Base-by-base conservation (phyloP, 1,284 basidiomycete species). In the Sporisorium exsertum region DNA sequence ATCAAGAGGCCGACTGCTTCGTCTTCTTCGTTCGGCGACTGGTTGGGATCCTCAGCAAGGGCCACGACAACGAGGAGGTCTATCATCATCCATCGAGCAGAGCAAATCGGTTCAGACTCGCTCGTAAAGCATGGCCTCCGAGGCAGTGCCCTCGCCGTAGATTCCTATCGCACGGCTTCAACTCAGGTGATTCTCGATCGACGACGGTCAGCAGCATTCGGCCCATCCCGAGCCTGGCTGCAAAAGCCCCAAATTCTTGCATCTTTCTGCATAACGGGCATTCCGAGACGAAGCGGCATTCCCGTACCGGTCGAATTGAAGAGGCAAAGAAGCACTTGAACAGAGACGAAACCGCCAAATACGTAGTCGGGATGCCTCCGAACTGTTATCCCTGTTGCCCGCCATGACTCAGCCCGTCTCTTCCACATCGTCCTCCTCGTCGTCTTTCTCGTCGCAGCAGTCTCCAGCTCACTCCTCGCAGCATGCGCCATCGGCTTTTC, bases 351-450 rank as follows among this genome's bases (percentile, higher is more conserved):
- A n/a, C n/a, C n/a, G n/a, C 43, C 20, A 45, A 12, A 46, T n/a
- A 32, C 16, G 10, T 53, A 13, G 33, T 57, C 63, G 63, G 63
- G 43, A 72, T 72, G 69, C 24, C 26, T 66, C 55, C 59, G 59
- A 62, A 26, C 12, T 18, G 6, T 22, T 8, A 13, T 47, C 32
- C 43, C 33, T 52, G 16, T 45, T 66, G 56, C 40, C 57, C 59
- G 56, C 32, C 51, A 72, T 72, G 69, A 65, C 51, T 58, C 55
- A 52, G 37, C 52, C 63, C 24, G 45, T 42, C 35, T 53, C 55
- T 1, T 57, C 69, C 24, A 35, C n/a, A 8, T 32, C 57, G 3
- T 42, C 56, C 15, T 46, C 57, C 2, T 53, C 35, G 24, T 40
- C 37, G 15, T 35, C 29, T 32, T 32, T 32, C 29, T 32, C 35